Base-by-base conservation (phyloP, 2,329 filamentous ascomycete genomes). In the Stagonosporopsis chrysanthemi region DNA sequence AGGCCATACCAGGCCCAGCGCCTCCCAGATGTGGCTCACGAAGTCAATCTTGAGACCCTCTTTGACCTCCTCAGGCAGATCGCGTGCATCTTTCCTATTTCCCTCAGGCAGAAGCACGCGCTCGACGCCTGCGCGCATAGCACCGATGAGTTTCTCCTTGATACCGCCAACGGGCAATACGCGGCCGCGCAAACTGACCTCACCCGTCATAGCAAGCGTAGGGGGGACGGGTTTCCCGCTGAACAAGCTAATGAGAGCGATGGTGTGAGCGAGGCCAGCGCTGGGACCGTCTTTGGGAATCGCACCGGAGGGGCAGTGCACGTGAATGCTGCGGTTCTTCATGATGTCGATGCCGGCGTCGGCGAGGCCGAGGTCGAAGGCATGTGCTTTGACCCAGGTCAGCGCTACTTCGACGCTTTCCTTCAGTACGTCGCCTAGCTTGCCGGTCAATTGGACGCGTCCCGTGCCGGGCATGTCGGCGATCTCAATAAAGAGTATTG, bases 121-220 rank as follows among this genome's bases (percentile, higher is more conserved):
- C 83, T 97, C 96, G 60, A 99, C 94, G 26, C 95, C 95, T 2
- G 95, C 95, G 52, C 94, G 86, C 72, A 96, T 82, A 8, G 95
- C 95, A 22, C 95, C 95, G 72, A 99, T 98, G 50, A 98, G 83
- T 78, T 99, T 99, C 85, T 99, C 94, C 79, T 98, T 97, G 80
- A 99, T 98, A 17, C 95, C 95, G 50, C 95, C 95, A 33, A 99
- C 95, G 24, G 94, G 92, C 78, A 95, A 91, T 54, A 99, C 90
- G 63, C 92, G 88, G 22, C 95, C 95, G 39, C 95, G 86, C 24
- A 99, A 86, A 54, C 90, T 92, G 60, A 89, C 79, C 70, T 90
- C 87, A 8, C 87, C 87, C 0, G 95, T 99, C 95, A 99, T 99
- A 40, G 95, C 95, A 77, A 99, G 88, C 3, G 90, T 92, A 0